These are phyloP conservation scores for Fonsecaea pugnacius DNA, from an alignment of 2,329 filamentous ascomycete genomes.

Conservation along the genomic window DNA sequence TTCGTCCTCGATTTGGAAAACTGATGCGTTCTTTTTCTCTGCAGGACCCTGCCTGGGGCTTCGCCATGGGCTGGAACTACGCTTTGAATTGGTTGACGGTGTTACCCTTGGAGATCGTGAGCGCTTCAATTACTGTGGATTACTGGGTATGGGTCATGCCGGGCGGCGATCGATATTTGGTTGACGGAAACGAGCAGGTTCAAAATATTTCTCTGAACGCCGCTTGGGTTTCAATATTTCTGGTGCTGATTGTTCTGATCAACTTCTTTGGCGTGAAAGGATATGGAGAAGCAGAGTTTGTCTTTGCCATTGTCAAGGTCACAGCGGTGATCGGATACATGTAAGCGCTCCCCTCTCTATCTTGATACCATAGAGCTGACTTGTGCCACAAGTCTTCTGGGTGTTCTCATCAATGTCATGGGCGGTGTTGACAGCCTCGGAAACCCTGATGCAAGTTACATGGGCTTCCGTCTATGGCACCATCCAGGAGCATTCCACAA, in stretches of 20 bases:
- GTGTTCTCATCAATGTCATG: constrained; percentile 68
- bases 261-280: constrained; percentile 83
- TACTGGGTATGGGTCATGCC: constrained; percentile 62
- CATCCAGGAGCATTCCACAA: constrained; percentile 53
- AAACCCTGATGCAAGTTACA: constrained; percentile 72
- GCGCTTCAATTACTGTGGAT: constrained; percentile 75
- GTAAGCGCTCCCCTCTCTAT: constrained; percentile 45
- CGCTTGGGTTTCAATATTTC: constrained; percentile 70
- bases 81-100: constrained; percentile 82
- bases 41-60: constrained; percentile 66
- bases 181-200: constrained; percentile 27
- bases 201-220: constrained; percentile 42
- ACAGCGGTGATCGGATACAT: constrained; percentile 82
- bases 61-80: constrained; percentile 61
- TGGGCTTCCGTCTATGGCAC: constrained; percentile 77
- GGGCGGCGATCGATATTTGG: constrained; percentile 16
- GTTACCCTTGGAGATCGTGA: constrained; percentile 79
- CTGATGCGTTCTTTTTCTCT: not conserved
- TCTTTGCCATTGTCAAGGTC: constrained; percentile 80
- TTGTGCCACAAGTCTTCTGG: constrained; percentile 66
- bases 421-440: constrained; percentile 70
- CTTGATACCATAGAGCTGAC: constrained; percentile 13
- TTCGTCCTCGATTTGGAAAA: not conserved
- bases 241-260: constrained; percentile 71
- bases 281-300: constrained; percentile 82